These are phyloP conservation scores for Leavenworthia alabamica DNA, from an alignment of 345 rosid species.

Conservation along the genomic window DNA sequence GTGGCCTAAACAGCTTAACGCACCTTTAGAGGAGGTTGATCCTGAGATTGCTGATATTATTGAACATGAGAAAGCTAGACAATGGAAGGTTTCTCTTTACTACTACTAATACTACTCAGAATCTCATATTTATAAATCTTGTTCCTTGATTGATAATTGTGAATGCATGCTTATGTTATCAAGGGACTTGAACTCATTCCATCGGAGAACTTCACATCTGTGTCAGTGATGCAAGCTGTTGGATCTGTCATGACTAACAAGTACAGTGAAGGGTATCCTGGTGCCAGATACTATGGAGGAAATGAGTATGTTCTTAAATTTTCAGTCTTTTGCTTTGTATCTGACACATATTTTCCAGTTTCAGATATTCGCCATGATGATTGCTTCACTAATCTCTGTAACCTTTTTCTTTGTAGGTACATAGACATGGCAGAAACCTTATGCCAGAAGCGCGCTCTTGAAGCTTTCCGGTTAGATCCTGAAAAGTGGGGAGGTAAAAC, in stretches of 20 bases:
- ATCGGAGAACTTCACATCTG: conserved; percentile 97
- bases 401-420: conserved; percentile 48
- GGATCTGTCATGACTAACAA: conserved; percentile 99
- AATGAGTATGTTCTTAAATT: conserved; percentile 59
- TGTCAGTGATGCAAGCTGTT: conserved; percentile 98
- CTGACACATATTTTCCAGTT: not conserved
- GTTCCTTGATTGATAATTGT: not conserved
- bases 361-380: not conserved
- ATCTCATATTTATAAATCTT: not conserved
- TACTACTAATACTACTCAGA: not conserved
- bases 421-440: conserved; percentile 97
- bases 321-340: not conserved
- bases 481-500: conserved; percentile 94
- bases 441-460: conserved; percentile 93
- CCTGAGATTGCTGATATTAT: conserved; percentile 94
- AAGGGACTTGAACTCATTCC: conserved; percentile 98
- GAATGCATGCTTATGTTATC: conserved; percentile 12
- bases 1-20: conserved; percentile 98
- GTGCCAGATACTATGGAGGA: conserved; percentile 99
- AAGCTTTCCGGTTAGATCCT: conserved; percentile 93
- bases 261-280: conserved; percentile 99
- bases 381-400: not conserved
- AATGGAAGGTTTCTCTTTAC: conserved; percentile 71
- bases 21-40: conserved; percentile 81
- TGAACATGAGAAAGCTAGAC: conserved; percentile 94